phyloP scores from a whole-genome alignment of 2,329 filamentous ascomycete species.

The Fusarium sp. region DNA sequence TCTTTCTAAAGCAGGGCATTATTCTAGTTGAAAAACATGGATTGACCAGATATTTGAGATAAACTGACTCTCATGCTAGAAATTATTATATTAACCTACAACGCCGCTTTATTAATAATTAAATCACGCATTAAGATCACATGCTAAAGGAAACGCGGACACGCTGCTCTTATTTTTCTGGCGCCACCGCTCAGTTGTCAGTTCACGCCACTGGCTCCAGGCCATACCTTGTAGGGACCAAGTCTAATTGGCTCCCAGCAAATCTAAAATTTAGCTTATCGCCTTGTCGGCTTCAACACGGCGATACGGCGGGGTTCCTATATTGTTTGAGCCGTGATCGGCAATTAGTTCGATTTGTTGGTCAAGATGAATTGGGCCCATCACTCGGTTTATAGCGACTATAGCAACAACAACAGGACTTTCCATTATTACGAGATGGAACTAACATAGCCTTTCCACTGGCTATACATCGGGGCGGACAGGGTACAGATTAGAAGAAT shows the following conservation, averaged over 20 bases:
- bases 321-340: not conserved
- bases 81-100: no score
- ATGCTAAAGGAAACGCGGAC: no score
- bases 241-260: not conserved
- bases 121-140: no score
- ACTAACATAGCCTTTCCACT: not conserved
- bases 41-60: no score
- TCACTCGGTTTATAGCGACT: not conserved
- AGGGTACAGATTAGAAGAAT: no score
- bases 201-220: not conserved
- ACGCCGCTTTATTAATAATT: no score
- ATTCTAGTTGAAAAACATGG: no score
- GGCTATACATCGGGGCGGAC: not conserved
- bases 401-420: not conserved
- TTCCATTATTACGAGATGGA: not conserved
- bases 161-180: not conserved
- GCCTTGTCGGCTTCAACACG: not conserved
- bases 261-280: not conserved
- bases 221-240: not conserved
- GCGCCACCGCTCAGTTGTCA: not conserved
- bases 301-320: not conserved
- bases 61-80: no score
- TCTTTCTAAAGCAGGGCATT: no score
- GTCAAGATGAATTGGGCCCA: not conserved
- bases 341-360: not conserved